Percentiles rank a stretch among this genome's conserved stretches.
phyloP scores from a whole-genome alignment of 2,329 filamentous ascomycete genomes.

The Scytalidium sp. region DNA sequence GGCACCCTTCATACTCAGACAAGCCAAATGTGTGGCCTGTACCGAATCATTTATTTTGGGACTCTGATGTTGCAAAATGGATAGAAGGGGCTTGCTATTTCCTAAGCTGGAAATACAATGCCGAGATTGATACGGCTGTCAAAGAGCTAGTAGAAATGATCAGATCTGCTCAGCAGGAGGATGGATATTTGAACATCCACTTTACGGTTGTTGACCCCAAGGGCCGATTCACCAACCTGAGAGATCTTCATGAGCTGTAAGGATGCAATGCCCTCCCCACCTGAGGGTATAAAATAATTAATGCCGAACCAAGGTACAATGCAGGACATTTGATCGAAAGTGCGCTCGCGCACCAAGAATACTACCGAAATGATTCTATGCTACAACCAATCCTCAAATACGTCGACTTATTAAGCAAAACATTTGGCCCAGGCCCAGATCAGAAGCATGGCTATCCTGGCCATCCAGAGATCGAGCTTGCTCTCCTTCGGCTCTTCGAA shows the following conservation, averaged over 20 bases:
- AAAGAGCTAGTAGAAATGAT: conserved; percentile 54
- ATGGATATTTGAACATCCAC: conserved; percentile 60
- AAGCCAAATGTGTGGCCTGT: conserved; percentile 47
- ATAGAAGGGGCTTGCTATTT: conserved; percentile 58
- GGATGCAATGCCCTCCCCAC: conserved; percentile 37
- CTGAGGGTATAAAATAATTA: neutral
- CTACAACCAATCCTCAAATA: conserved; percentile 51
- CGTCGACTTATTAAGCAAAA: conserved; percentile 44
- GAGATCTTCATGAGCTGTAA: conserved; percentile 58
- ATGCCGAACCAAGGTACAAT: conserved; percentile 43
- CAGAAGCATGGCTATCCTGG: conserved; percentile 56
- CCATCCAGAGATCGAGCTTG: conserved; percentile 49
- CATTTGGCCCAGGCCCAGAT: conserved; percentile 44
- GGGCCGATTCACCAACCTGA: conserved; percentile 51
- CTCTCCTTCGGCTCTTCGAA: conserved; percentile 39
- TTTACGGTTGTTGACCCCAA: conserved; percentile 53
- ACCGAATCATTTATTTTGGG: conserved; percentile 55
- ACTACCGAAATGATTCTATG: conserved; percentile 47
- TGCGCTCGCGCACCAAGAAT: conserved; percentile 48
- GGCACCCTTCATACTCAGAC: conserved; percentile 51
- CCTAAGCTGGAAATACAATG: conserved; percentile 36
- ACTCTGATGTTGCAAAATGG: conserved; percentile 52
- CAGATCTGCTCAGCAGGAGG: conserved; percentile 47
- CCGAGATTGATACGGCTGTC: conserved; percentile 44
- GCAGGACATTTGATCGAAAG: conserved; percentile 58